Percentiles rank a stretch among this genome's conserved stretches.
Evolutionary conservation across 2,329 filamentous ascomycete genomes (phyloP).

Genomic region (Lasiodiplodia sp.): DNA sequence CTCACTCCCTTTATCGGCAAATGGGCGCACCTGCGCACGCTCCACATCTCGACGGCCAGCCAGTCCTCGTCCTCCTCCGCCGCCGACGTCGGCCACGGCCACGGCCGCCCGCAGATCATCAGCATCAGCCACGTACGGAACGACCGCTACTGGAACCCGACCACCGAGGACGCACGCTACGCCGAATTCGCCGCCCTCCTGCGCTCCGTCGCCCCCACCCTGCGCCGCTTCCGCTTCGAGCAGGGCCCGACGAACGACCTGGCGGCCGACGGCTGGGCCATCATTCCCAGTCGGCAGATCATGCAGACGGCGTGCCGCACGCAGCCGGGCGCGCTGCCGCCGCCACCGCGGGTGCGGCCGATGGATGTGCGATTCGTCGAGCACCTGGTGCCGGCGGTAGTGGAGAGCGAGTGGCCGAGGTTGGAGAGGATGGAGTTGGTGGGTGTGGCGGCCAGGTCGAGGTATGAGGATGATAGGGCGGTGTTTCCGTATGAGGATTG

Average conservation of each 20-base stretch:
- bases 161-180: neutral
- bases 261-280: neutral
- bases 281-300: accelerated
- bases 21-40: neutral
- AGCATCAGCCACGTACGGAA: no score
- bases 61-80: neutral
- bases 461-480: no score
- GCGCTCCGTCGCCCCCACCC: neutral
- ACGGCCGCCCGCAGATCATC: neutral
- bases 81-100: neutral
- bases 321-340: neutral
- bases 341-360: neutral
- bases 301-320: neutral
- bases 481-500: neutral
- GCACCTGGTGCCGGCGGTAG: neutral
- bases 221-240: neutral
- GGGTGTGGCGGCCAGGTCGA: neutral
- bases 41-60: neutral
- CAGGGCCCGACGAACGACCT: neutral
- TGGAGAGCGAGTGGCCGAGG: neutral
- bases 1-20: neutral
- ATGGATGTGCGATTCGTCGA: neutral
- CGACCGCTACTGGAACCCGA: neutral
- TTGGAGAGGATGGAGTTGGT: neutral
- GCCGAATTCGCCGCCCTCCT: neutral